These are phyloP conservation scores for Cymbopogon flexuosus DNA, from an alignment of 202 grass and related monocot species.

Conservation along the genomic window DNA sequence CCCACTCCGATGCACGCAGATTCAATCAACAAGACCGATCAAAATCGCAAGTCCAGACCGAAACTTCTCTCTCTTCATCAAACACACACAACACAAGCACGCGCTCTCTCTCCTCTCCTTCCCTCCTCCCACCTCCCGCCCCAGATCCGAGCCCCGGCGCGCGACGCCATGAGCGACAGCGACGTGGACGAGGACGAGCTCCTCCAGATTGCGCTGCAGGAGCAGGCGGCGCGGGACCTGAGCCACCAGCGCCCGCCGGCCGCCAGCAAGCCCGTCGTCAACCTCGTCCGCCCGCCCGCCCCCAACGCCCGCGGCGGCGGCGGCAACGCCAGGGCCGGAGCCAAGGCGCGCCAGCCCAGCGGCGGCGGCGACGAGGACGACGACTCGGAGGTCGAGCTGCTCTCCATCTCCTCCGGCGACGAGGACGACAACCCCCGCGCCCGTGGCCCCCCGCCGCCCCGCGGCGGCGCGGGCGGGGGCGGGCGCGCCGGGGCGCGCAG, in stretches of 20 bases:
- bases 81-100: background rate
- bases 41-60: background rate
- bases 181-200: conserved; percentile 97
- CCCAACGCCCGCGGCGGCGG: conserved; percentile 43
- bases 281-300: conserved; percentile 69
- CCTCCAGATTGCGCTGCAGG: conserved; percentile 93
- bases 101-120: background rate
- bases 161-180: conserved; percentile 72
- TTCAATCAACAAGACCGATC: background rate
- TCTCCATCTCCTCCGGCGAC: conserved; percentile 94
- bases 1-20: background rate
- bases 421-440: conserved; percentile 66
- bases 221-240: conserved; percentile 87
- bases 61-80: conserved; percentile 2
- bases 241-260: conserved; percentile 72
- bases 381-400: conserved; percentile 87
- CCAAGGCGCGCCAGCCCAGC: conserved; percentile 46
- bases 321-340: conserved; percentile 27
- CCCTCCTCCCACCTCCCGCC: background rate
- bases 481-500: conserved; percentile 40
- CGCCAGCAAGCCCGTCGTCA: conserved; percentile 77
- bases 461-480: conserved; percentile 28
- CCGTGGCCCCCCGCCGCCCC: conserved; percentile 43
- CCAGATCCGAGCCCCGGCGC: conserved; percentile 39
- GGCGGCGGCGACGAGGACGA: conserved; percentile 77